Evolutionary conservation across 345 rosid genomes (phyloP), one percentile per base, ranked within the genome.

Genomic region (Salix caprea): DNA sequence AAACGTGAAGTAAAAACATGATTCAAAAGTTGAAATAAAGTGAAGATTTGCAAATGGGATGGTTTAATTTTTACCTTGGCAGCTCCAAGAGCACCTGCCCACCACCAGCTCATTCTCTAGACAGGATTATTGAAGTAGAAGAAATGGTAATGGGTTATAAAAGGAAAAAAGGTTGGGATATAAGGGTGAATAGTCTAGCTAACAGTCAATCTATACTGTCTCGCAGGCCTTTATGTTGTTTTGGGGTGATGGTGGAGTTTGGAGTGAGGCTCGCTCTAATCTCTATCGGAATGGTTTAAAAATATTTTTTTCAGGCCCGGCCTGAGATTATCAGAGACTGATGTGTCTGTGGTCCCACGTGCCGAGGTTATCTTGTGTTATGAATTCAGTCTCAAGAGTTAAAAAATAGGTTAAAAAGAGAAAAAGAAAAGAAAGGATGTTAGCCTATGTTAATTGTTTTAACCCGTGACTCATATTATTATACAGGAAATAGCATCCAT

Each of bases 41-140:
- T 10, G 11, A 16, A 70, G 21, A n/a, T 13, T 12, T 19, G 37
- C 6, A 15, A 72, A 72, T n/a, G n/a, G 18, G 32, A 19, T 36
- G 16, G 39, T 18, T 66, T 40, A n/a, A 34, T 64, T 58, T 52
- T 44, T 77, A 78, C 87, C 88, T 73, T 86, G 19, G 89, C 85
- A 70, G 87, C 91, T 69, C 88, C 87, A 69, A 85, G 69, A 32
- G 88, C 88, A 36, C 87, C 89, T 60, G 90, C 86, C 88, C 90
- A 86, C 88, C 89, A 86, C 89, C 88, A 83, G 80, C 91, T 86
- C 91, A 84, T 88, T 37, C 34, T 40, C 28, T 8, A 56, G 14
- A 56, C 62, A 12, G 50, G 18, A 46, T 46, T 46, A 4, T 13
- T 46, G 50, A 46, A 13, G 50, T 40, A 14, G 16, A 15, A 46